Base-by-base conservation (phyloP, 495 filamentous ascomycete species). In the Penicillium pancosmium region DNA sequence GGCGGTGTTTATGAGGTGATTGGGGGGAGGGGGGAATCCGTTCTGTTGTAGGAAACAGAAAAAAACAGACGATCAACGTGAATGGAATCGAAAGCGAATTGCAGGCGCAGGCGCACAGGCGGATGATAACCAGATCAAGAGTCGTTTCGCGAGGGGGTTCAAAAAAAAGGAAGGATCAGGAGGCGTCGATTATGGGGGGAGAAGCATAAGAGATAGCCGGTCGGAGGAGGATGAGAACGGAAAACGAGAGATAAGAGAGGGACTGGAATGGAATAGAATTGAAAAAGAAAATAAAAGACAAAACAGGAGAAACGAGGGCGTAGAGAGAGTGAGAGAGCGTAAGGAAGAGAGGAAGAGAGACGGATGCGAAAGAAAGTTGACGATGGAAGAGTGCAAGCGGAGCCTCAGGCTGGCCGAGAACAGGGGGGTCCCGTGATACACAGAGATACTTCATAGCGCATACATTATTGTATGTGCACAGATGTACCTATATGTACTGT, bases 101-200 rank as follows among this genome's bases (percentile, higher is more conserved):
- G 68, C 66, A 68, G 65, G 65, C 68, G 60, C 65, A 66, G 68
- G 65, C 66, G 61, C 63, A 54, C 27, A 59, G 59, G 61, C 58
- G 64, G 74, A 64, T 64, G 55, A 69, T 62, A 61, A 46, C 64
- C 64, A 70, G 66, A 73, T 69, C 65, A 71, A 58, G 70, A 57
- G 57, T 67, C n/a, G 48, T 54, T 46, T 47, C 34, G 8, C 41
- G 50, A 21, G 34, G 34, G 27, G 41, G 54, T 19, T 8, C 8
- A 40, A 35, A 46, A 35, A 50, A 56, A 50, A 43, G 35, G n/a
- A 36, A 40, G 33, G 33, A 48, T 48, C 46, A 43, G 53, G 25
- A 40, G 41, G 41, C 16, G 41, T 38, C 50, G 46, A 23, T 25
- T 23, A 23, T 48, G 46, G 46, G 46, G 43, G 43, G 16, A n/a